Evolutionary conservation across 306 rosid genomes (phyloP).

Genomic region (Dryas octopetala): DNA sequence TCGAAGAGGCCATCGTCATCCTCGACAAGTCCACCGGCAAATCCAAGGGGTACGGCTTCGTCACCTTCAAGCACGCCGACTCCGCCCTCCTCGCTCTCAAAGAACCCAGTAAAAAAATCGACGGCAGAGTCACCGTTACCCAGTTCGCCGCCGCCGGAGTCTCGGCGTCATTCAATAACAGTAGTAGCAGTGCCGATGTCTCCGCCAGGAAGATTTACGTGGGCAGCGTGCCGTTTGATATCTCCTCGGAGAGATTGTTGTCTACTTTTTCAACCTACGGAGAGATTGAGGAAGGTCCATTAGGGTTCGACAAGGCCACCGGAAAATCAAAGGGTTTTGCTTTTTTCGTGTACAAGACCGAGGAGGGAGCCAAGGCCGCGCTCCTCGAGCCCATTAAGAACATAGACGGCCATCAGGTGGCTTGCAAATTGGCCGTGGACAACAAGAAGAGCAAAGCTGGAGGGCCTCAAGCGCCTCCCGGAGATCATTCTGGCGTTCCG

Average conservation of each 20-base stretch:
- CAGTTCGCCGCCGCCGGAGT: constrained; percentile 61
- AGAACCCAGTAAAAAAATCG: constrained; percentile 73
- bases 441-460: constrained; percentile 30
- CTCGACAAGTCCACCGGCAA: constrained; percentile 63
- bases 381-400: constrained; percentile 55
- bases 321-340: constrained; percentile 74
- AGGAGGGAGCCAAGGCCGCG: constrained; percentile 64
- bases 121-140: constrained; percentile 70
- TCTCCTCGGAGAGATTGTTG: constrained; percentile 49
- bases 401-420: constrained; percentile 59
- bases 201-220: constrained; percentile 63
- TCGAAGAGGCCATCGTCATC: constrained; percentile 67
- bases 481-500: constrained; percentile 20
- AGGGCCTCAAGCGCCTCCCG: constrained; percentile 37
- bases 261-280: constrained; percentile 55
- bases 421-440: constrained; percentile 62
- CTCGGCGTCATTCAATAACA: constrained; percentile 24
- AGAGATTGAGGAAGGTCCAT: constrained; percentile 69
- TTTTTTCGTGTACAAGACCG: constrained; percentile 59
- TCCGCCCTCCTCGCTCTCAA: constrained; percentile 58
- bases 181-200: constrained; percentile 22
- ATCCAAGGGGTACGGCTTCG: constrained; percentile 68
- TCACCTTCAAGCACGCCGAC: constrained; percentile 64
- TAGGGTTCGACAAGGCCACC: constrained; percentile 63
- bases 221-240: constrained; percentile 62